Conservation (phyloP, 768 basidiomycete genomes). For the Podaxis pistillaris region DNA sequence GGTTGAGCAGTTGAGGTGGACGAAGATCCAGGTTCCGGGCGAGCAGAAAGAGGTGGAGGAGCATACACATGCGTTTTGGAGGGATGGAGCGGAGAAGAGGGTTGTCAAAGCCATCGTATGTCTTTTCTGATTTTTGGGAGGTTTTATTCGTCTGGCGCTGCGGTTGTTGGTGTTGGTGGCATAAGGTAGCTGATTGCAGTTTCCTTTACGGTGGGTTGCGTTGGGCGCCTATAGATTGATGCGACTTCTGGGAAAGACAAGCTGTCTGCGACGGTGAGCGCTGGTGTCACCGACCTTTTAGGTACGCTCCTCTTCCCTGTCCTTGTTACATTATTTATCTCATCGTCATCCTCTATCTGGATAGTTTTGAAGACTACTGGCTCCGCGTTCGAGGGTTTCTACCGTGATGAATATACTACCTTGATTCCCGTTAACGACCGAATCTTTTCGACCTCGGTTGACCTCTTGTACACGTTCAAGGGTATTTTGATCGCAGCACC, state of each 20-base stretch:
- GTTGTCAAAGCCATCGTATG: constrained; percentile 57
- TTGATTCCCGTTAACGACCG: constrained; percentile 81
- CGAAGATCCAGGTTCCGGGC: constrained; percentile 59
- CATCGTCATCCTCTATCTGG: not conserved
- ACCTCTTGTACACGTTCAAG: constrained; percentile 67
- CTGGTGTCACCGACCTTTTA: constrained; percentile 78
- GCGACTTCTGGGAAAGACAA: constrained; percentile 60
- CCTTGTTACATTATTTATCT: not conserved
- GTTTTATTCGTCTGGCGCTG: constrained; percentile 14
- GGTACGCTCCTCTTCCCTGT: constrained; percentile 42
- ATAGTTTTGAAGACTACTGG: constrained; percentile 89
- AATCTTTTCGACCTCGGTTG: constrained; percentile 87
- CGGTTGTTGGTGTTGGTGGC: not conserved
- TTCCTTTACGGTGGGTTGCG: not conserved
- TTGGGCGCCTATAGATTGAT: constrained; percentile 49
- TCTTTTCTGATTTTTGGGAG: constrained; percentile 2
- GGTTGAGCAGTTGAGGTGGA: constrained; percentile 82
- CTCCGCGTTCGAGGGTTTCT: constrained; percentile 78
- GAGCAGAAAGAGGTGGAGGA: constrained; percentile 28
- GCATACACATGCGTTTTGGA: constrained; percentile 80
- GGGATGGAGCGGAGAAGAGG: constrained; percentile 91
- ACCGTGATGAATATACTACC: constrained; percentile 88
- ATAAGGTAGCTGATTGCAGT: not conserved
- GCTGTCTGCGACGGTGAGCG: constrained; percentile 57
- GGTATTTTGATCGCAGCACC: constrained; percentile 46